phyloP scores from a whole-genome alignment of 2,329 filamentous ascomycete genomes.

The Tolypocladium album region DNA sequence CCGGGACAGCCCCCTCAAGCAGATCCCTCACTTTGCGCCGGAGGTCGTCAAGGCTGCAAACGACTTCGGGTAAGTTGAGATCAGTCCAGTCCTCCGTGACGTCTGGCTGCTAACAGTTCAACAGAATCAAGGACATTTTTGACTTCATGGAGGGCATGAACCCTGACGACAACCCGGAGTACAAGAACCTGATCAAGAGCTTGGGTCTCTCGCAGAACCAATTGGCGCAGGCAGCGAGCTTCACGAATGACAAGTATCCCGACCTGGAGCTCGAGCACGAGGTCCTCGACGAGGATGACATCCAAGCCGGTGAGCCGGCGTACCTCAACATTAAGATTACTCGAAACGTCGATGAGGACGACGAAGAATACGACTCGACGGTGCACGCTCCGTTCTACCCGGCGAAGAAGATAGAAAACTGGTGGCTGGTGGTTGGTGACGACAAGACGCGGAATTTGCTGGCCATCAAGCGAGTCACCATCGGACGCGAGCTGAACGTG shows the following conservation, averaged over 20 bases:
- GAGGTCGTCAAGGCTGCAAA: constrained; percentile 76
- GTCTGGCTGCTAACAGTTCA: constrained; percentile 17
- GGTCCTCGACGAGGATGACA: constrained; percentile 67
- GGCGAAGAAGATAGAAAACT: constrained; percentile 86
- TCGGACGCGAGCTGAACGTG: constrained; percentile 66
- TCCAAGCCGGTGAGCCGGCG: constrained; percentile 70
- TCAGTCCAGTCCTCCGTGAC: too few species aligned
- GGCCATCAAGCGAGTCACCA: constrained; percentile 89
- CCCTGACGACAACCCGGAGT: constrained; percentile 79
- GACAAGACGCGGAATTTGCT: constrained; percentile 79
- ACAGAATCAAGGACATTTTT: constrained; percentile 81
- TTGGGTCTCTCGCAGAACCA: constrained; percentile 73
- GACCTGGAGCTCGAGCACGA: constrained; percentile 88
- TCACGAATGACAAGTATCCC: constrained; percentile 94
- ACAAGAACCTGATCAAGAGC: constrained; percentile 64
- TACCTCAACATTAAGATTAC: constrained; percentile 78
- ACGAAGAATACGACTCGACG: constrained; percentile 61
- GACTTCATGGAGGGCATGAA: constrained; percentile 99
- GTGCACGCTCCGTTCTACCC: constrained; percentile 97
- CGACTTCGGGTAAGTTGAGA: constrained; percentile 53
- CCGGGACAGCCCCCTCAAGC: constrained; percentile 89
- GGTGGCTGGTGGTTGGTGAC: constrained; percentile 95
- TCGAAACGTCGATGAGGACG: constrained; percentile 65
- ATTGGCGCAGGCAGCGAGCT: constrained; percentile 78
- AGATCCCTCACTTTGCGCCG: constrained; percentile 88